Percentiles rank a stretch among this genome's conserved stretches.
Conservation (phyloP, 768 basidiomycete genomes). For the Leccinum truebloodii region DNA sequence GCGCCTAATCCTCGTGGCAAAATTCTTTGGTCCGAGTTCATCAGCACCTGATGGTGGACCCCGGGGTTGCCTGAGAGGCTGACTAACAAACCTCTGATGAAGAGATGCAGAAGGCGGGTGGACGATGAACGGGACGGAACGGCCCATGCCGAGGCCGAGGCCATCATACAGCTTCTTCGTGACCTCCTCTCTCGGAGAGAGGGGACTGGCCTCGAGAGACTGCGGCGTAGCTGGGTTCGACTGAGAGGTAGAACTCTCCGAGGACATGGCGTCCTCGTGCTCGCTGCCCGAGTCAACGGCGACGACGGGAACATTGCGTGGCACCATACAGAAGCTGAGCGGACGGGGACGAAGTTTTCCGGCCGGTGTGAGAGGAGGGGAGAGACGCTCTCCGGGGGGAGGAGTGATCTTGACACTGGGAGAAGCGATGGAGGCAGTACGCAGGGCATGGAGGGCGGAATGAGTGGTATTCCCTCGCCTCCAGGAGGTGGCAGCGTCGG, state of each 20-base stretch:
- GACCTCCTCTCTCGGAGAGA: conserved; percentile 86
- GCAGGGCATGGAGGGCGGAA: conserved; percentile 68
- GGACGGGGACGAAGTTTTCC: conserved; percentile 62
- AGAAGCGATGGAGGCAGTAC: conserved; percentile 51
- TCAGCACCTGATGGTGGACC: conserved; percentile 87
- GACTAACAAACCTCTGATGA: conserved; percentile 59
- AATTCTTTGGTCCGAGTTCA: conserved; percentile 86
- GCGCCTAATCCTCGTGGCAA: conserved; percentile 81
- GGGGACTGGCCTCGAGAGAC: conserved; percentile 51
- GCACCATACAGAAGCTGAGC: conserved; percentile 58
- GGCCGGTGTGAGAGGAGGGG: conserved; percentile 41
- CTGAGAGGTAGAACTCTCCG: conserved; percentile 57
- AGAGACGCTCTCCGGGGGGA: conserved; percentile 59
- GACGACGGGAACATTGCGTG: conserved; percentile 48
- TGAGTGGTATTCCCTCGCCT: conserved; percentile 70
- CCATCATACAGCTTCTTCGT: conserved; percentile 87
- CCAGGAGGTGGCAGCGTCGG: conserved; percentile 79
- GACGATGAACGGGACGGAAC: conserved; percentile 48
- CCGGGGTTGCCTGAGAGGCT: conserved; percentile 81
- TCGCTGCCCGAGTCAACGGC: conserved; percentile 58
- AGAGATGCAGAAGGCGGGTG: conserved; percentile 28
- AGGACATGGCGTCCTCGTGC: conserved; percentile 56
- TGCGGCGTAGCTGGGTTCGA: conserved; percentile 80
- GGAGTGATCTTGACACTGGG: conserved; percentile 75
- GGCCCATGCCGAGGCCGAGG: conserved; percentile 81